These are phyloP conservation scores for Puccinia brachypodii DNA, from an alignment of 1,284 basidiomycete genomes.

Conservation along the genomic window DNA sequence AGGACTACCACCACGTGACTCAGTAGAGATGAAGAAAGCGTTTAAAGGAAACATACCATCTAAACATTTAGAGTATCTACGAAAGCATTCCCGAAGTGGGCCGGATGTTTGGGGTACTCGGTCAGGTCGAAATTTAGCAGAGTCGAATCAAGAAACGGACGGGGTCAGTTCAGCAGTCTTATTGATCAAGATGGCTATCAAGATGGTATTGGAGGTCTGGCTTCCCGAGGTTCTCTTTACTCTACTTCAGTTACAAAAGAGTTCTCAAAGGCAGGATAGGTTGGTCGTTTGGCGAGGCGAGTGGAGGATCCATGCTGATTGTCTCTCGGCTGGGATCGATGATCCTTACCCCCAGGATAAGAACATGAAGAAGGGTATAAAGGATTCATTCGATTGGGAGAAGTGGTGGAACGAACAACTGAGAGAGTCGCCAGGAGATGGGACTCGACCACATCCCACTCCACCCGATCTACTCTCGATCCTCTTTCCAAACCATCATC, in stretches of 20 bases:
- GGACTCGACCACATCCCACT: slow-evolving; percentile 48
- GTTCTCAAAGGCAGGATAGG: slow-evolving; percentile 43
- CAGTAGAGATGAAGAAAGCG: slow-evolving; percentile 13
- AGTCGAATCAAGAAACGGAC: not conserved
- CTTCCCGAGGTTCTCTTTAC: slow-evolving; percentile 54
- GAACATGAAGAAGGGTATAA: not conserved
- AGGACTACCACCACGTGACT: slow-evolving; percentile 50
- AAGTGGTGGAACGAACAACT: slow-evolving; percentile 49
- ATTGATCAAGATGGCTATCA: slow-evolving; percentile 29
- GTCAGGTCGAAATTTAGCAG: not conserved
- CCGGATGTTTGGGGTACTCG: not conserved
- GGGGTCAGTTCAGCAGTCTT: slow-evolving; percentile 15
- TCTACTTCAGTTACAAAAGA: slow-evolving; percentile 41
- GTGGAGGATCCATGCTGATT: slow-evolving; percentile 54
- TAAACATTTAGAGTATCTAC: slow-evolving; percentile 34
- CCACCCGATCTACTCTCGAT: slow-evolving; percentile 49
- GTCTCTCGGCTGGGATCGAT: slow-evolving; percentile 7
- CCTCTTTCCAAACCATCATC: slow-evolving; percentile 10
- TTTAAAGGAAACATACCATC: slow-evolving; percentile 19
- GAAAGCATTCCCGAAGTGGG: slow-evolving; percentile 17
- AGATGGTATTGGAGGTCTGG: slow-evolving; percentile 52
- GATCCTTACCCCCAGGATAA: not conserved
- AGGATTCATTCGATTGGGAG: slow-evolving; percentile 27
- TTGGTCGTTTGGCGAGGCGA: slow-evolving; percentile 54
- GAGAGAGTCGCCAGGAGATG: slow-evolving; percentile 46